Conservation (phyloP, 768 basidiomycete species). For the Rhodosporidiobolus sp. region DNA sequence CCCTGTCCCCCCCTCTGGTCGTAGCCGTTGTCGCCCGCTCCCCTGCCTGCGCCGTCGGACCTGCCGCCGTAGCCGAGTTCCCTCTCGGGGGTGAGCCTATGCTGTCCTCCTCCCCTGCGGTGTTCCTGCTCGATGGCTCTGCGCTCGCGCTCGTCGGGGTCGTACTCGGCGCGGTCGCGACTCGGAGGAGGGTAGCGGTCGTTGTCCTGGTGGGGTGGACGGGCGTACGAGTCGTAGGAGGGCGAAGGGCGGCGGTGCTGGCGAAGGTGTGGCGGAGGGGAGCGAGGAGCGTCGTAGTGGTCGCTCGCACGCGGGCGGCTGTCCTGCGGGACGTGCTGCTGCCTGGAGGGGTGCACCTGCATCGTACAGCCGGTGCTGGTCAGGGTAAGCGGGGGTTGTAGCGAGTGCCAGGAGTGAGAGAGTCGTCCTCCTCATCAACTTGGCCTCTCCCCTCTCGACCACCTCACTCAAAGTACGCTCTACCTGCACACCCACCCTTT, state of each 20-base stretch:
- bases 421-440: neutral
- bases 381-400: neutral
- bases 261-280: constrained; percentile 10
- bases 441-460: neutral
- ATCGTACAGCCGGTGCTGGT: neutral
- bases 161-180: neutral
- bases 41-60: neutral
- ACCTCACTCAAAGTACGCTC: neutral
- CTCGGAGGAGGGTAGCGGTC: neutral
- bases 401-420: constrained; percentile 1
- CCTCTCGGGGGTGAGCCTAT: constrained; percentile 28
- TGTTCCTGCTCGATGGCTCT: constrained; percentile 18
- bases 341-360: constrained; percentile 13
- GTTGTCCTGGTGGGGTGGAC: neutral
- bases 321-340: constrained; percentile 1
- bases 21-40: neutral
- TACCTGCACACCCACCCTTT: neutral
- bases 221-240: constrained; percentile 14
- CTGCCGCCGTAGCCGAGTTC: constrained; percentile 20
- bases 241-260: constrained; percentile 16
- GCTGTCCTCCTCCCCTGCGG: constrained; percentile 1
- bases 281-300: neutral
- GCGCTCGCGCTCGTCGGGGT: constrained; percentile 12
- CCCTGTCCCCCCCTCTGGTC: neutral
- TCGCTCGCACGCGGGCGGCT: constrained; percentile 13